Conservation (phyloP, 2,329 filamentous ascomycete genomes). For the Paecilomyces sp. region DNA sequence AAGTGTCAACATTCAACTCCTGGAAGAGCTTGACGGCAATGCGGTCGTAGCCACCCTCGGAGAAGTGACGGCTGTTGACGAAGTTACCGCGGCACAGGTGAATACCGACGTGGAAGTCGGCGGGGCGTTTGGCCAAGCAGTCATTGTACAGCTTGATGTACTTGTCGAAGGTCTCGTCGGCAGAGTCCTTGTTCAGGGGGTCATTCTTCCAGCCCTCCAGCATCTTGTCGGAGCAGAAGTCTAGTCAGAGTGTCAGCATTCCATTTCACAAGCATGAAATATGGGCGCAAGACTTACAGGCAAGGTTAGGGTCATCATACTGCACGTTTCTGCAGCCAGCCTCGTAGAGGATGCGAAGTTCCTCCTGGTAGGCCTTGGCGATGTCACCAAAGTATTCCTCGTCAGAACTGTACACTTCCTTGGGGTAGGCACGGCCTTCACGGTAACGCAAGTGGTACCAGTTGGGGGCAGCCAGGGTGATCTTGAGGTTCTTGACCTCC, state of each 20-base stretch:
- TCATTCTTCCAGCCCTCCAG: conserved; percentile 63
- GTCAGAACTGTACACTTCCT: conserved; percentile 50
- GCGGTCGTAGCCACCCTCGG: conserved; percentile 59
- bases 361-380: conserved; percentile 58
- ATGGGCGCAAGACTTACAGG: conserved; percentile 43
- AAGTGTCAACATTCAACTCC: conserved; percentile 57
- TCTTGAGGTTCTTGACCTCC: conserved; percentile 58
- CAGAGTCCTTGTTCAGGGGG: conserved; percentile 57
- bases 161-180: conserved; percentile 63
- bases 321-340: conserved; percentile 60
- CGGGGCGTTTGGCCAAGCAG: conserved; percentile 54
- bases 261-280: not conserved
- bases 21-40: conserved; percentile 61
- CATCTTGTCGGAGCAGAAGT: conserved; percentile 69
- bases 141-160: conserved; percentile 75
- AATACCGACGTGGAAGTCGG: conserved; percentile 68
- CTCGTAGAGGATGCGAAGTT: conserved; percentile 55
- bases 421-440: conserved; percentile 49
- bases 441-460: conserved; percentile 63
- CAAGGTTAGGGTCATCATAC: conserved; percentile 61
- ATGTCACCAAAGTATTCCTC: conserved; percentile 60
- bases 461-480: conserved; percentile 60
- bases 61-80: conserved; percentile 58
- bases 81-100: conserved; percentile 66
- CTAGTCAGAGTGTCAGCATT: conserved; percentile 28